Conservation (phyloP, 371 early-diverging fungal species). For the Syncephalastrum sp. region DNA sequence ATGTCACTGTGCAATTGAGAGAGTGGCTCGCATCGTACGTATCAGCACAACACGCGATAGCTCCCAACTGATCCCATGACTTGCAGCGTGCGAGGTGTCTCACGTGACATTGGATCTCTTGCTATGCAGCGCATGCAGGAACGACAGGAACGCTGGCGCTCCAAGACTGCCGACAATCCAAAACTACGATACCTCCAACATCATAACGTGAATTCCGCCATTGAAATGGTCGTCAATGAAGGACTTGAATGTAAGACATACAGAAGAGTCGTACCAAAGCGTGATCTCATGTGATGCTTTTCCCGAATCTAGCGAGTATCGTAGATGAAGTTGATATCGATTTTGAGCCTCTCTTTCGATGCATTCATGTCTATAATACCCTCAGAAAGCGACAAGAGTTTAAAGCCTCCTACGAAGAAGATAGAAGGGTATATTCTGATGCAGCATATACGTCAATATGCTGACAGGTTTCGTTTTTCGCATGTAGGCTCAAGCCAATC, state of each 20-base stretch:
- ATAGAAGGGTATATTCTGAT: constrained; percentile 65
- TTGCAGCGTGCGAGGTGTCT: constrained; percentile 76
- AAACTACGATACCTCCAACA: constrained; percentile 55
- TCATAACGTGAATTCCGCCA: constrained; percentile 76
- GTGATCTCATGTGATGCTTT: neutral
- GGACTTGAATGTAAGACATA: constrained; percentile 75
- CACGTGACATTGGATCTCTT: constrained; percentile 81
- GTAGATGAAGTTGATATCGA: constrained; percentile 79
- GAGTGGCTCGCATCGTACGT: constrained; percentile 87
- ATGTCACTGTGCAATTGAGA: constrained; percentile 83
- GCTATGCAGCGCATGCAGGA: constrained; percentile 78
- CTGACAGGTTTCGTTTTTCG: neutral
- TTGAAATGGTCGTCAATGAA: constrained; percentile 87
- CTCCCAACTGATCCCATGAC: neutral
- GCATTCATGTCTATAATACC: constrained; percentile 92
- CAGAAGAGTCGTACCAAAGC: neutral
- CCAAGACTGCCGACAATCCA: constrained; percentile 54
- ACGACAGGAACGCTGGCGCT: constrained; percentile 64
- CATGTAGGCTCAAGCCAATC: constrained; percentile 69
- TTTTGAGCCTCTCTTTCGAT: constrained; percentile 93
- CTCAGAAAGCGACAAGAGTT: constrained; percentile 86
- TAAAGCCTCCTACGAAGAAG: constrained; percentile 87
- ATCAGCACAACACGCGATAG: neutral
- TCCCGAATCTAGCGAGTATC: constrained; percentile 51
- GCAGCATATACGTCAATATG: neutral